These are phyloP conservation scores for Candida pini DNA, from an alignment of 805 yeast species.

Conservation along the genomic window DNA sequence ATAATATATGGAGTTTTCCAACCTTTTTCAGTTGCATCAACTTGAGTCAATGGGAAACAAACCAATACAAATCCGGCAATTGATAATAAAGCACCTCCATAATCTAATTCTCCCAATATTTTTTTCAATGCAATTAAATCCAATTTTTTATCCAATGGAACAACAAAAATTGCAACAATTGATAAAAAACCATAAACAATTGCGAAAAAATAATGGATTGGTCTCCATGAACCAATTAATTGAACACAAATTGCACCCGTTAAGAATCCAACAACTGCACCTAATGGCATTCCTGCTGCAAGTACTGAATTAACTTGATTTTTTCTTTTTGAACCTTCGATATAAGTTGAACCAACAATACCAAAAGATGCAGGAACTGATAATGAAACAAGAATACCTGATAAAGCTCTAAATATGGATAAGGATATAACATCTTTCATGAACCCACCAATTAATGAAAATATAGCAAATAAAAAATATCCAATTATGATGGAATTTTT, in stretches of 20 bases:
- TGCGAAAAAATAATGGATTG: constrained; percentile 32
- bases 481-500: constrained; percentile 25
- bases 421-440: constrained; percentile 28
- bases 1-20: constrained; percentile 41
- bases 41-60: constrained; percentile 35
- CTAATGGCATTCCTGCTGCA: constrained; percentile 39
- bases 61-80: constrained; percentile 30
- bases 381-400: constrained; percentile 33
- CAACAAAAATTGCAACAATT: constrained; percentile 17
- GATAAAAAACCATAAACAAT: constrained; percentile 28
- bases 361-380: constrained; percentile 39
- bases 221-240: constrained; percentile 30
- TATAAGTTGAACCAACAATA: constrained; percentile 31
- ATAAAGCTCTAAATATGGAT: constrained; percentile 33
- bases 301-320: constrained; percentile 32
- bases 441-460: constrained; percentile 25
- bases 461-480: constrained; percentile 19
- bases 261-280: constrained; percentile 32
- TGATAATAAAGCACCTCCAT: constrained; percentile 32
- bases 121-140: constrained; percentile 9
- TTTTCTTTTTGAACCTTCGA: constrained; percentile 28
- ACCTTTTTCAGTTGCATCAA: constrained; percentile 29
- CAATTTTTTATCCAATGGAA: constrained; percentile 29
- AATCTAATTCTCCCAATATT: constrained; percentile 27
- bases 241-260: constrained; percentile 35